These are phyloP conservation scores for Fusarium nurragi DNA, from an alignment of 2,329 filamentous ascomycete genomes.

Conservation along the genomic window DNA sequence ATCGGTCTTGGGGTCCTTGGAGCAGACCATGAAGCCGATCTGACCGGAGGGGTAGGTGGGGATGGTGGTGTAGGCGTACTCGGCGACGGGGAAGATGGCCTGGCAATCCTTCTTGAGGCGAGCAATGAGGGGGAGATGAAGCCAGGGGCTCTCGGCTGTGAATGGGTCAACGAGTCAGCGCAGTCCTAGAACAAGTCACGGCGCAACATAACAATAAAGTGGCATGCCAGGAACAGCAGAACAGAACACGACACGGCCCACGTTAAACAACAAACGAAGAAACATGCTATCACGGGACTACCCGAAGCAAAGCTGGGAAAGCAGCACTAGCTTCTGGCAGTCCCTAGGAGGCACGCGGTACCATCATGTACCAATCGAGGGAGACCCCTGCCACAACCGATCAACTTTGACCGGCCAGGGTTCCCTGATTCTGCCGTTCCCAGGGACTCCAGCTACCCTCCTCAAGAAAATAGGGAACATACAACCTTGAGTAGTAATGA, in stretches of 20 bases:
- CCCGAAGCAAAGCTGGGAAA: constrained; percentile 51
- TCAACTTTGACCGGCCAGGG: constrained; percentile 35
- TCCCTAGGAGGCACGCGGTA: constrained; percentile 47
- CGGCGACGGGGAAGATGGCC: constrained; percentile 95
- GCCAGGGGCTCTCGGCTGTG: constrained; percentile 98
- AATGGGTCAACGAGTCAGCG: constrained; percentile 29
- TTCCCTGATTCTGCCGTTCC: constrained; percentile 46
- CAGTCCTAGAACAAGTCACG: constrained; percentile 18
- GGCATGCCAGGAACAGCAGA: constrained; percentile 37
- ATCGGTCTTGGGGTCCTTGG: constrained; percentile 87
- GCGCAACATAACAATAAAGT: constrained; percentile 24
- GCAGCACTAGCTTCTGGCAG: constrained; percentile 53
- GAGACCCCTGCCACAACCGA: constrained; percentile 19
- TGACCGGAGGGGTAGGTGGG: constrained; percentile 98
- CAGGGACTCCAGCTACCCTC: constrained; percentile 52
- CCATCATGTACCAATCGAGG: constrained; percentile 42
- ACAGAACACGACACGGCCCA: constrained; percentile 18
- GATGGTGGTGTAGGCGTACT: constrained; percentile 99
- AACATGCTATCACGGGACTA: constrained; percentile 50
- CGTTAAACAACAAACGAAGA: constrained; percentile 24
- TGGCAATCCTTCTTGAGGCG: constrained; percentile 97
- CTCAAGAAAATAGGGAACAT: constrained; percentile 75
- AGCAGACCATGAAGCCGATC: constrained; percentile 99
- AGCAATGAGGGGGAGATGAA: constrained; percentile 92
- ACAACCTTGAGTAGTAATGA: constrained; percentile 99